phyloP scores from a whole-genome alignment of 2,329 filamentous ascomycete genomes.

The Pseudonectria foliicola region DNA sequence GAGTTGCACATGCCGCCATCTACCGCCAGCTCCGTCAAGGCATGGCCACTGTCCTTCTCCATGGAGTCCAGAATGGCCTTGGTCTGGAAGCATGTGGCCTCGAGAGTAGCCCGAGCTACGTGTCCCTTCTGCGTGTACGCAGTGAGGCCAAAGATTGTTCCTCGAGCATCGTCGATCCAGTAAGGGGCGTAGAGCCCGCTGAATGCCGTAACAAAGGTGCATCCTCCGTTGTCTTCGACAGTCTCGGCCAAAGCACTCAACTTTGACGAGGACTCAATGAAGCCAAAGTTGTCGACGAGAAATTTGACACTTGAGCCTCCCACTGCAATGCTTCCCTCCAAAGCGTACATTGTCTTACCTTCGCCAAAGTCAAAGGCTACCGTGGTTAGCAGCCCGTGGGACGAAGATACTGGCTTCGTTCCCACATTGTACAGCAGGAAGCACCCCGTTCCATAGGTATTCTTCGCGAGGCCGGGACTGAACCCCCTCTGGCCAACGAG shows the following conservation, averaged over 20 bases:
- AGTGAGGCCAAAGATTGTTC: constrained; percentile 73
- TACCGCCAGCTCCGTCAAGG: constrained; percentile 66
- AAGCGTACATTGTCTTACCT: constrained; percentile 61
- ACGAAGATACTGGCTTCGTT: constrained; percentile 69
- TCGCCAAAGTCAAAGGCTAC: constrained; percentile 71
- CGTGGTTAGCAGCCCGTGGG: constrained; percentile 68
- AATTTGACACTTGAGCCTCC: constrained; percentile 72
- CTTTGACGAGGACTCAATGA: constrained; percentile 42
- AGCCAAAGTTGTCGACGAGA: constrained; percentile 49
- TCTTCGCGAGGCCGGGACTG: constrained; percentile 68
- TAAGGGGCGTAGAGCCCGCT: constrained; percentile 76
- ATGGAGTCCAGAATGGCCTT: constrained; percentile 76
- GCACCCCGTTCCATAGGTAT: constrained; percentile 80
- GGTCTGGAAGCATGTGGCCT: constrained; percentile 78
- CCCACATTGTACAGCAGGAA: constrained; percentile 82
- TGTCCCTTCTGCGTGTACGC: constrained; percentile 70
- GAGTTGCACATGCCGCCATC: constrained; percentile 80
- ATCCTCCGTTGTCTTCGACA: constrained; percentile 62
- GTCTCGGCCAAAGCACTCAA: constrained; percentile 40
- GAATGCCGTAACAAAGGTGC: constrained; percentile 73
- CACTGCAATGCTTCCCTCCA: constrained; percentile 72
- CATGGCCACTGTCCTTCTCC: constrained; percentile 72
- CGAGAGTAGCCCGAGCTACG: constrained; percentile 71
- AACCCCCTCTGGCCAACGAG: constrained; percentile 76
- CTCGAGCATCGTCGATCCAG: constrained; percentile 77